Evolutionary conservation across 805 yeast genomes (phyloP), one percentile per base, ranked within the genome.

Genomic region (Teunomyces kruisii): DNA sequence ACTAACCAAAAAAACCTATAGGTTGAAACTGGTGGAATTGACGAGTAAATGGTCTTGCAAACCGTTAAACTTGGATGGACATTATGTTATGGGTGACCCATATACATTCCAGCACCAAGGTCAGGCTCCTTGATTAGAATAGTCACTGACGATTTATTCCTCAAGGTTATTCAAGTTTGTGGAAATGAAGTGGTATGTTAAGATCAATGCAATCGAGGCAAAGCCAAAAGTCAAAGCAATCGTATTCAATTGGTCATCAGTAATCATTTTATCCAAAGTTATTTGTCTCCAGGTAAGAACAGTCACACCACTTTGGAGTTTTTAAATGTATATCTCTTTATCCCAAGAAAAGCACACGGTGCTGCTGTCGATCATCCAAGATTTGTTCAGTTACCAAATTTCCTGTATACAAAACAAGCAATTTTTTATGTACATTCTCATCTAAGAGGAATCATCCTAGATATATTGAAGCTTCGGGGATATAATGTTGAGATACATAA

Each of bases 221-320:
- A 89, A 63, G 4, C 97, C 97, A 53, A 86, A 84, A 9, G 80
- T 65, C 38, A 88, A 75, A 41, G 88, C 95, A 37, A 88, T 69
- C 40, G 79, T 68, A 63, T 90, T 81, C 62, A 91, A 77, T 65
- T 89, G 94, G 44, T 72, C 73, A 74, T 91, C 97, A 12, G 88
- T 74, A 58, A 91, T 90, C 97, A 91, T 91, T 39, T 19, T 48
- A 33, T 27, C 28, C 28, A 19, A 19, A 6, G 14, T 17, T 3
- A 14, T 29, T 8, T 26, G 9, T 26, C 28, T 26, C 12, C 28
- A 26, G 7, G 22, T 26, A 26, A 26, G 12, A 26, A 26, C 12
- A 9, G 7, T 26, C 3, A 9, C 28, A 26, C 28, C 28, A 26
- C 9, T 8, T 5, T 9, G 28, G 28, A 8, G 9, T 26, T 5